Conservation (phyloP, 768 basidiomycete species). For the Pulveroboletus sp. region DNA sequence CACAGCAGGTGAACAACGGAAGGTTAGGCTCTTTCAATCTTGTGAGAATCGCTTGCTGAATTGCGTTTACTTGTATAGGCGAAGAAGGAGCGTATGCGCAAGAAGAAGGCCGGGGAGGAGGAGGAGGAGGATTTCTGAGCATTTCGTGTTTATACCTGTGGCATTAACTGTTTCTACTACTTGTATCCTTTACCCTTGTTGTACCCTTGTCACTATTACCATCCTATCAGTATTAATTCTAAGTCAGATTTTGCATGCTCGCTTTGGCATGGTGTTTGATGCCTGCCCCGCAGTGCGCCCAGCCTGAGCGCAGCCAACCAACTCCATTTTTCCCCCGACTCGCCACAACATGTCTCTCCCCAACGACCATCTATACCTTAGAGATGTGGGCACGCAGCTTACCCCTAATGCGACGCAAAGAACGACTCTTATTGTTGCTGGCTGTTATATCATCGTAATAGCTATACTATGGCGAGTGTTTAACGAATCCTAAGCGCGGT, state of each 20-base stretch:
- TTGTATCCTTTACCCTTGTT: slow-evolving; percentile 18
- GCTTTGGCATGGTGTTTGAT: too few relatives aligned
- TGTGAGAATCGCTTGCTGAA: slow-evolving; percentile 10
- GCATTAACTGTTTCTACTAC: slow-evolving; percentile 3
- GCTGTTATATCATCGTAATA: slow-evolving; percentile 68
- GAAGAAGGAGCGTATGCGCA: slow-evolving; percentile 96
- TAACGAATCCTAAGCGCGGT: neutral
- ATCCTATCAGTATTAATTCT: slow-evolving; percentile 19
- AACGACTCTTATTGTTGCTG: slow-evolving; percentile 78
- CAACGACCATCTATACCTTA: slow-evolving; percentile 22
- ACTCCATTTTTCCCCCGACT: slow-evolving; percentile 8
- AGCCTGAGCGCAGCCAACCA: too few relatives aligned
- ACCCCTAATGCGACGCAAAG: slow-evolving; percentile 72
- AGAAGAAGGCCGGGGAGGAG: slow-evolving; percentile 87
- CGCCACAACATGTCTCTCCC: slow-evolving; percentile 30
- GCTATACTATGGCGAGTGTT: slow-evolving; percentile 71
- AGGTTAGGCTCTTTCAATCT: slow-evolving; percentile 41
- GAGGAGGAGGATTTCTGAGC: slow-evolving; percentile 53
- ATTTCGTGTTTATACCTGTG: slow-evolving; percentile 7
- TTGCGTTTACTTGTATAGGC: slow-evolving; percentile 26
- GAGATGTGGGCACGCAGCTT: slow-evolving; percentile 34
- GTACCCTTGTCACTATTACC: slow-evolving; percentile 16
- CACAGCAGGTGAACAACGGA: slow-evolving; percentile 78
- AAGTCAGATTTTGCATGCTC: neutral
- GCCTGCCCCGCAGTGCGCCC: slow-evolving; percentile 7